phyloP scores from a whole-genome alignment of 257 asterid species.

The Ligustrum vulgare region DNA sequence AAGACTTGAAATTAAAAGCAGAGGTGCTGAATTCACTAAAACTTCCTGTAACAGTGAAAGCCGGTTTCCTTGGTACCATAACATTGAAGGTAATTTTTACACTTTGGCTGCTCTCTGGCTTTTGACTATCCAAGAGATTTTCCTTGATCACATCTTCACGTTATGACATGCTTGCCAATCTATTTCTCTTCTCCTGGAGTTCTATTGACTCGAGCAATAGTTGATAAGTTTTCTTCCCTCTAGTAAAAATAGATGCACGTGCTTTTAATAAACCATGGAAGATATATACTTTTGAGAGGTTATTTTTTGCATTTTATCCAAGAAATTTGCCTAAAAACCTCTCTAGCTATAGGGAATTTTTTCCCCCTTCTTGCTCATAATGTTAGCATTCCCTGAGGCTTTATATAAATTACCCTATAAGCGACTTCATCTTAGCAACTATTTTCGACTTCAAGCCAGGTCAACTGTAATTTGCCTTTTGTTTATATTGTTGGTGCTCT shows the following conservation, averaged over 20 bases:
- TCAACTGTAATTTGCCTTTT: neutral
- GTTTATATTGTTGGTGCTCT: neutral
- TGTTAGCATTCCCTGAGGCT: no score
- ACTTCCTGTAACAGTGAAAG: constrained; percentile 93
- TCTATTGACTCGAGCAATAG: neutral
- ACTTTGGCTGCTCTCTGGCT: constrained; percentile 18
- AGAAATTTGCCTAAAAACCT: neutral
- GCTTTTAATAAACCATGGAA: neutral
- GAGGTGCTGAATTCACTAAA: constrained; percentile 93
- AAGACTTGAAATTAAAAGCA: constrained; percentile 87
- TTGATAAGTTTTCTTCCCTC: neutral
- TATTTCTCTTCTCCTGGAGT: neutral
- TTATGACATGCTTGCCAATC: constrained; percentile 6
- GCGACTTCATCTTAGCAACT: no score
- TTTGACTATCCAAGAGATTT: neutral
- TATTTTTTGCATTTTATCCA: neutral
- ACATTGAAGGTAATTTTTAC: constrained; percentile 74
- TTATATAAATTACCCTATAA: no score
- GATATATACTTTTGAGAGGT: neutral
- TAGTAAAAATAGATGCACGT: no score
- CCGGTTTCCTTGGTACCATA: constrained; percentile 93
- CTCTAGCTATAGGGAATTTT: neutral
- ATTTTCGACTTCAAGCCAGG: no score
- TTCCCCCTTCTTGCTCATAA: no score
- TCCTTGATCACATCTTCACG: constrained; percentile 6